These are phyloP conservation scores for Mangifera indica DNA, from an alignment of 345 rosid species.

Conservation along the genomic window DNA sequence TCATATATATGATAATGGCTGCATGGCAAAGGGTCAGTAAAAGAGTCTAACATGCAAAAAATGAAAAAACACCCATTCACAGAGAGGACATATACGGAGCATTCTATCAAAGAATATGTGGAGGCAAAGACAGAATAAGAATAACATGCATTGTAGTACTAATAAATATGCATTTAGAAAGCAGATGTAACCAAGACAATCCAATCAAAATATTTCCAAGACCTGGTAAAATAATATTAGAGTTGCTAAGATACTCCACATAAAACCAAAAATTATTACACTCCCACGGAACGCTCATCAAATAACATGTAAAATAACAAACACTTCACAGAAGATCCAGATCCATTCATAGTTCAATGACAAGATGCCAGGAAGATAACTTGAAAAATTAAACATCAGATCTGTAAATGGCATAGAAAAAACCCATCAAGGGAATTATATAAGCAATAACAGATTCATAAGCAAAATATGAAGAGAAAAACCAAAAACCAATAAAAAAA, in stretches of 20 bases:
- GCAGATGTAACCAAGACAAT: neutral
- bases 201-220: neutral
- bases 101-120: neutral
- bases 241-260: neutral
- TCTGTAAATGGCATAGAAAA: neutral
- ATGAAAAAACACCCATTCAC: neutral
- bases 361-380: neutral
- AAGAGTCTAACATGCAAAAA: neutral
- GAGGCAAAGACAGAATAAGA: neutral
- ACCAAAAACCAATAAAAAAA: no score
- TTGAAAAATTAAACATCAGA: neutral
- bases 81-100: neutral
- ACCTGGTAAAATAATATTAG: neutral
- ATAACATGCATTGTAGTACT: neutral
- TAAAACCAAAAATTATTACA: neutral
- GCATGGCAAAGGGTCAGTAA: neutral
- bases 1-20: neutral
- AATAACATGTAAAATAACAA: neutral
- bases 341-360: neutral
- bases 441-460: neutral
- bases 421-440: neutral
- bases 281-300: neutral
- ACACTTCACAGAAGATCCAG: neutral
- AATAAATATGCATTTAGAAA: neutral
- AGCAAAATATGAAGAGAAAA: neutral